phyloP scores from a whole-genome alignment of 192 early-diverging fungal species.

The Mortierella alpina region DNA sequence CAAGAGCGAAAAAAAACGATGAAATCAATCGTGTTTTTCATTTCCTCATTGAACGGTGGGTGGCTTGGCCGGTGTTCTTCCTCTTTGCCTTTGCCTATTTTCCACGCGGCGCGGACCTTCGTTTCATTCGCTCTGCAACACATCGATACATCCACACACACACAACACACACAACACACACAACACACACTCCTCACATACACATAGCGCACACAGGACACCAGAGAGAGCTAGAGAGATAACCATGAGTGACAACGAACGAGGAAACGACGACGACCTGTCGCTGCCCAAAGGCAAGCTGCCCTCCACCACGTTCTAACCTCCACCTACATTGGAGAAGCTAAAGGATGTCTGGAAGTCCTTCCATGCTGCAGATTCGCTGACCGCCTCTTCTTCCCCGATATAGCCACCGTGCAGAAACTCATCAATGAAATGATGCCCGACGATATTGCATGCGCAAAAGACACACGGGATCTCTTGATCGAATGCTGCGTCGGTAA shows the following conservation, averaged over 20 bases:
- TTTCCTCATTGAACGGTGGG: neutral
- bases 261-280: constrained; percentile 81
- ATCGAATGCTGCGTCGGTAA: constrained; percentile 95
- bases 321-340: too few species aligned
- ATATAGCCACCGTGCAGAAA: constrained; percentile 89
- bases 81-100: neutral
- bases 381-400: neutral
- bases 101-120: neutral
- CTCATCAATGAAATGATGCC: constrained; percentile 98
- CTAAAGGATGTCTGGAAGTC: too few species aligned
- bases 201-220: constrained; percentile 6
- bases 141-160: constrained; percentile 1
- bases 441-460: constrained; percentile 88
- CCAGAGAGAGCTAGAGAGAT: too few species aligned
- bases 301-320: neutral
- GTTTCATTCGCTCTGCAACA: neutral
- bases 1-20: too few species aligned
- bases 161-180: neutral
- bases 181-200: neutral
- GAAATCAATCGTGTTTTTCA: neutral
- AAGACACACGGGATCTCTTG: constrained; percentile 94
- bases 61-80: neutral
- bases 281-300: constrained; percentile 83
- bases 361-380: neutral
- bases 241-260: constrained; percentile 73